Evolutionary conservation across 106 monocot genomes (phyloP).

Genomic region (Ottelia alismoides): DNA sequence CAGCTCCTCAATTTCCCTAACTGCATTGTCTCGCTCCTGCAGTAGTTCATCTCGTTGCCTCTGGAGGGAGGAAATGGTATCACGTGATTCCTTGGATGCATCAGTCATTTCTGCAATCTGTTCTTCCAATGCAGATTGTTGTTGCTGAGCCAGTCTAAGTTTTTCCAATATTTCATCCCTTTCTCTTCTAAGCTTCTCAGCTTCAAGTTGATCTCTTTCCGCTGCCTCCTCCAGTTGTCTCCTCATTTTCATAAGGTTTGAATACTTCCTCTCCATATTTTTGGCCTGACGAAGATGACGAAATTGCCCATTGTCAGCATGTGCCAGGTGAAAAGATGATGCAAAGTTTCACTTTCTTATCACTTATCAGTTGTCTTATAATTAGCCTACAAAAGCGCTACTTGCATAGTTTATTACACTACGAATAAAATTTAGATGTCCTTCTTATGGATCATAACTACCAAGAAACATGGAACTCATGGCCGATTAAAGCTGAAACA

Average conservation of each 20-base stretch:
- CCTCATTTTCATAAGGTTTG: constrained; percentile 12
- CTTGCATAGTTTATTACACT: too few species aligned
- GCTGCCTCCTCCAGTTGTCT: constrained; percentile 19
- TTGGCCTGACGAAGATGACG: constrained; percentile 15
- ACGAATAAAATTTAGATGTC: too few species aligned
- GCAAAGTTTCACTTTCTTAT: too few species aligned
- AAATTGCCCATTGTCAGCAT: too few species aligned
- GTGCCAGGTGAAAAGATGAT: too few species aligned
- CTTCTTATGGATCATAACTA: too few species aligned
- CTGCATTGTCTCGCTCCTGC: constrained; percentile 22
- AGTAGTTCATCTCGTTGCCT: background rate
- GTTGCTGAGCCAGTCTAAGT: constrained; percentile 14
- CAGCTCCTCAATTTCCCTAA: constrained; percentile 23
- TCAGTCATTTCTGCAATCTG: constrained; percentile 17
- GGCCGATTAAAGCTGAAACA: too few species aligned
- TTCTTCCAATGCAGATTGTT: constrained; percentile 10
- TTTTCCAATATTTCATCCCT: constrained; percentile 10
- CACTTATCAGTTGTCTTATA: too few species aligned
- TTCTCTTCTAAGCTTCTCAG: constrained; percentile 8
- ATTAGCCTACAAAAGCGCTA: too few species aligned
- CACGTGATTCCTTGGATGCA: constrained; percentile 6
- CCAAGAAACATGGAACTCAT: too few species aligned
- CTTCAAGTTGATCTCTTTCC: background rate
- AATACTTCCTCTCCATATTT: background rate
- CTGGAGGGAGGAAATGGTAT: background rate